Base-by-base conservation (phyloP, 345 rosid species). In the Pelargonium nanum region DNA sequence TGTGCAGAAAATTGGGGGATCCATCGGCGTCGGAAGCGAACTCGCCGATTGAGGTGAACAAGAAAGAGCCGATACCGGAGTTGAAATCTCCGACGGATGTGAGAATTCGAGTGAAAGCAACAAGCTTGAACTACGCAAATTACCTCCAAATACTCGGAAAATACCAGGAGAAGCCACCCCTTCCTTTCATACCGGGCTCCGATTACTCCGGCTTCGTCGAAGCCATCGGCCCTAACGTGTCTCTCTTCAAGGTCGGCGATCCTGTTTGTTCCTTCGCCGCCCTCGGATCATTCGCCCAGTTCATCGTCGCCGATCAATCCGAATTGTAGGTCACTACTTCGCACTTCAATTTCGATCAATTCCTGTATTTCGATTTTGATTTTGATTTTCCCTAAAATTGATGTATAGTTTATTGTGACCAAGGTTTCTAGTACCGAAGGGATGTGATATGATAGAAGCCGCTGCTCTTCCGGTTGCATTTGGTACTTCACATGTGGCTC, bases 81-180 rank as follows among this genome's bases (percentile, higher is more conserved):
- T 60, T 89, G 62, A 68, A 60, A 1, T 78, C 79, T 10, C 81
- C 84, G 13, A 84, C 83, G 0, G 73, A 85, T 0, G 94, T 89
- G 58, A 81, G 96, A 56, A 84, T 93, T 45, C 80, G 80, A 24
- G 91, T 93, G 30, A 84, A 67, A 58, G 99, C 99, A 10, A 87
- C 97, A 54, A 93, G 99, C 92, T 75, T 93, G 84, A 93, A 89
- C 79, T 89, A 70, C 72, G 96, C 95, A 45, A 89, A 93, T 71
- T 93, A 87, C 80, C 83, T 93, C 65, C 97, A 93, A 78, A 78
- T 93, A 17, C 68, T 81, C 55, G 97, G 99, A 24, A 85, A 87
- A 56, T 89, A 87, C 73, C 97, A 89, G 64, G 95, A 93, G 78
- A 89, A 85, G 72, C 81, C 80, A 40, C 75, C 85, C 0, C 75